Conservation (phyloP, 169 alveolate genomes). For the Perkinsus olseni region DNA sequence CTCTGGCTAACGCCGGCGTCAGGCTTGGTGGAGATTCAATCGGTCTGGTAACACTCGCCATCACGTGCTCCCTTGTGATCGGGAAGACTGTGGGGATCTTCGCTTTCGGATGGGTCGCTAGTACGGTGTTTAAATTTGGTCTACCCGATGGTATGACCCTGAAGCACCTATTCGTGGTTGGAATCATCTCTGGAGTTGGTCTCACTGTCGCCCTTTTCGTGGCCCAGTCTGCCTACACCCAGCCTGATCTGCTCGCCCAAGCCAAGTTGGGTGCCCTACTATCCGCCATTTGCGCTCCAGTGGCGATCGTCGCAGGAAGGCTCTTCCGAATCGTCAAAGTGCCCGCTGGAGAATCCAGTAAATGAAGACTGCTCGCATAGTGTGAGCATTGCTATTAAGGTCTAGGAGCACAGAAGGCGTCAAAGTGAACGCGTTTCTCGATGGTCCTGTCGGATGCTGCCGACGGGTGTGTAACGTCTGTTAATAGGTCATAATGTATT, state of each 20-base stretch:
- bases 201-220: not conserved
- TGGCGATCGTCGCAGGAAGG: not conserved
- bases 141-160: not conserved
- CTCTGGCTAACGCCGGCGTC: not conserved
- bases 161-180: not conserved
- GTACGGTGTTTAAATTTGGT: not conserved
- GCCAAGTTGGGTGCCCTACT: not conserved
- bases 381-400: too few relatives aligned
- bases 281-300: not conserved
- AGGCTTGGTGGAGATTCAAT: not conserved
- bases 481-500: not conserved
- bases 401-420: too few relatives aligned
- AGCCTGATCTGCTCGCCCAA: not conserved
- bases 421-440: not conserved
- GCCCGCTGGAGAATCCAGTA: not conserved
- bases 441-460: not conserved
- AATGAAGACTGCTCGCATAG: too few relatives aligned
- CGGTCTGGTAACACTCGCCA: not conserved
- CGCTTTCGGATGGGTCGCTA: not conserved
- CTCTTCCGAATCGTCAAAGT: not conserved
- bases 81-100: not conserved
- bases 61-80: not conserved
- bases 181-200: not conserved
- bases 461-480: too few relatives aligned
- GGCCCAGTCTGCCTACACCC: not conserved